Percentiles rank a stretch among this genome's conserved stretches.
Evolutionary conservation across 768 basidiomycete species (phyloP).

Genomic region (Hygrophoropsis aurantiaca): DNA sequence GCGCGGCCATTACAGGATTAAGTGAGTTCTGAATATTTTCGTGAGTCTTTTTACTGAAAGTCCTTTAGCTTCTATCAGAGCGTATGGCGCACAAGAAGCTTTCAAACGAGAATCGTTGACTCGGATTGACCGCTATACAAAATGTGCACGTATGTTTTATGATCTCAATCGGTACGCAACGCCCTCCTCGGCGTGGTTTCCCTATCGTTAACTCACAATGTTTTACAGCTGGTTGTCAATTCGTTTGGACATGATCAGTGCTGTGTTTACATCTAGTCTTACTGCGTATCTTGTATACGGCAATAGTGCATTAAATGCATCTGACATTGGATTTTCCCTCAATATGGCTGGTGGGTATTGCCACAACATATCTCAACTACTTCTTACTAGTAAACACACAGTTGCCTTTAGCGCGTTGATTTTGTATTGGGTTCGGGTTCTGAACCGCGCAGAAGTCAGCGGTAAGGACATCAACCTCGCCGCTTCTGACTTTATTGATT

Average conservation of each 20-base stretch:
- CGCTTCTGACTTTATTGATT: neutral
- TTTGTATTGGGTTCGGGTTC: slow-evolving; percentile 45
- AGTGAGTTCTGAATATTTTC: slow-evolving; percentile 23
- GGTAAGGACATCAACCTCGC: slow-evolving; percentile 24
- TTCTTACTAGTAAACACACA: slow-evolving; percentile 2
- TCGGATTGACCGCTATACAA: slow-evolving; percentile 48
- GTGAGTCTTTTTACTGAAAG: no score
- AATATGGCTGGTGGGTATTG: slow-evolving; percentile 38
- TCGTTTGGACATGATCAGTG: slow-evolving; percentile 56
- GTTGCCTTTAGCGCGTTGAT: slow-evolving; percentile 59
- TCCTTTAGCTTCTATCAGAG: slow-evolving; percentile 43
- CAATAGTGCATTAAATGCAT: slow-evolving; percentile 38
- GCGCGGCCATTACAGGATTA: slow-evolving; percentile 51
- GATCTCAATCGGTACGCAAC: slow-evolving; percentile 47
- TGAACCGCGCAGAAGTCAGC: slow-evolving; percentile 45
- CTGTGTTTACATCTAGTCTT: slow-evolving; percentile 48
- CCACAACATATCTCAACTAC: no score
- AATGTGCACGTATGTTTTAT: slow-evolving; percentile 42
- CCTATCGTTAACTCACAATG: neutral
- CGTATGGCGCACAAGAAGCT: slow-evolving; percentile 50
- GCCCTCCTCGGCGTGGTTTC: neutral
- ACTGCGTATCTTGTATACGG: slow-evolving; percentile 54
- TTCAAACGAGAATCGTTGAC: slow-evolving; percentile 41
- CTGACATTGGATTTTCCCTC: slow-evolving; percentile 39
- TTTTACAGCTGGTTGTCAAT: slow-evolving; percentile 44